Conservation (phyloP, 176 grass and related monocot genomes). For the Tillandsia leiboldiana region DNA sequence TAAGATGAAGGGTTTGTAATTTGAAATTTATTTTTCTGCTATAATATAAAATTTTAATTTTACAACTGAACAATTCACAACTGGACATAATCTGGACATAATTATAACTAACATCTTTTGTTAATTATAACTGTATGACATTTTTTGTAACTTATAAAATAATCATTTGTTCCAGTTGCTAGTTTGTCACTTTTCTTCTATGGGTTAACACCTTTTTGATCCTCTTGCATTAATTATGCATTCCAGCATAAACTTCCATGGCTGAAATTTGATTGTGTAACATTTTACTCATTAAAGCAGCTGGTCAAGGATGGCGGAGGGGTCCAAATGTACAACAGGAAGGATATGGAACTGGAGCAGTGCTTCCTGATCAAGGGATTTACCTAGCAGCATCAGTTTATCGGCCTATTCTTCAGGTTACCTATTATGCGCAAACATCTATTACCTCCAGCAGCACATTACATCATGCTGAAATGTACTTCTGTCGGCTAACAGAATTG, state of each 20-base stretch:
- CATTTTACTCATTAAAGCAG: constrained; percentile 15
- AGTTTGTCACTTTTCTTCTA: not conserved
- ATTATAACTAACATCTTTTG: not conserved
- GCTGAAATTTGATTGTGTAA: not conserved
- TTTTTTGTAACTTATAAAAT: not conserved
- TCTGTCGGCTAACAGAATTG: constrained; percentile 8
- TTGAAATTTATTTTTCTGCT: not conserved
- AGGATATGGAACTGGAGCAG: constrained; percentile 86
- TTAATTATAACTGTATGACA: not conserved
- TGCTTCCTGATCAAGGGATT: constrained; percentile 96
- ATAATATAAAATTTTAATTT: not conserved
- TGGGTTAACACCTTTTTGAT: not conserved
- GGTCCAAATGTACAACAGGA: constrained; percentile 64
- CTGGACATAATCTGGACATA: not conserved
- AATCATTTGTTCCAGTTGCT: not conserved
- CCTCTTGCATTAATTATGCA: not conserved
- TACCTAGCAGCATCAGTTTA: constrained; percentile 91
- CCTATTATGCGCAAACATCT: constrained; percentile 14
- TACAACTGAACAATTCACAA: not conserved
- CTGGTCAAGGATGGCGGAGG: constrained; percentile 88
- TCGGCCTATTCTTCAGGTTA: constrained; percentile 92
- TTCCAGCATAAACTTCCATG: not conserved
- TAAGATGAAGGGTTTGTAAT: not conserved
- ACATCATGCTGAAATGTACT: constrained; percentile 10
- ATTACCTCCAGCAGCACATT: constrained; percentile 4